A percentile compares a stretch with the other conserved stretches of the same genome.
Evolutionary conservation across 345 rosid genomes (phyloP).

Genomic region (Draba incana): DNA sequence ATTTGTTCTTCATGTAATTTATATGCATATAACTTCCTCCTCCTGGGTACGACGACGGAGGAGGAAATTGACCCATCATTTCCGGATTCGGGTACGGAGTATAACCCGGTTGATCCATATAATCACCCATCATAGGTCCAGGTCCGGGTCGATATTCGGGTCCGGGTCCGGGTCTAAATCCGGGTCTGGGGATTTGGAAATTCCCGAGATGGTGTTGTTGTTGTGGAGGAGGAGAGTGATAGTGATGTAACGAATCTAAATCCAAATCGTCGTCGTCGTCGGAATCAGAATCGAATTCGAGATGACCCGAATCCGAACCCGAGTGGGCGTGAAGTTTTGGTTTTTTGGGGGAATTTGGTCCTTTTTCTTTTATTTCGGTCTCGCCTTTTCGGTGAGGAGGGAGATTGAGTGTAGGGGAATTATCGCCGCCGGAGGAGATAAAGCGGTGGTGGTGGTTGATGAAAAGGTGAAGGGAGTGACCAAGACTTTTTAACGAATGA

Average conservation of each 20-base stretch:
- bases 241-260: slow-evolving; percentile 45
- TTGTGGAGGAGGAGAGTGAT: slow-evolving; percentile 65
- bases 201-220: slow-evolving; percentile 38
- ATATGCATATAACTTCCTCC: slow-evolving; percentile 60
- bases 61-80: slow-evolving; percentile 34
- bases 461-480: slow-evolving; percentile 57
- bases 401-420: slow-evolving; percentile 50
- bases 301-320: slow-evolving; percentile 66
- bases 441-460: slow-evolving; percentile 48
- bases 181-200: slow-evolving; percentile 22
- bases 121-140: slow-evolving; percentile 33
- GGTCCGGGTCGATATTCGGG: slow-evolving; percentile 1
- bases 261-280: slow-evolving; percentile 52
- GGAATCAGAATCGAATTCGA: slow-evolving; percentile 56
- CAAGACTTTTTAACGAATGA: slow-evolving; percentile 54
- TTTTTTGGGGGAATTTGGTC: slow-evolving; percentile 37
- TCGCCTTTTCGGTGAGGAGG: slow-evolving; percentile 59
- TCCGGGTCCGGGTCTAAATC: slow-evolving; percentile 14
- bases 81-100: slow-evolving; percentile 42
- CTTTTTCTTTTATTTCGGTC: slow-evolving; percentile 23
- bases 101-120: slow-evolving; percentile 41
- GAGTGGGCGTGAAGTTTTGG: slow-evolving; percentile 52
- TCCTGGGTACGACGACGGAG: slow-evolving; percentile 18
- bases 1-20: slow-evolving; percentile 82
- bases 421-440: slow-evolving; percentile 31